These are phyloP conservation scores for Xylaria sp. DNA, from an alignment of 2,329 filamentous ascomycete species.

Conservation along the genomic window DNA sequence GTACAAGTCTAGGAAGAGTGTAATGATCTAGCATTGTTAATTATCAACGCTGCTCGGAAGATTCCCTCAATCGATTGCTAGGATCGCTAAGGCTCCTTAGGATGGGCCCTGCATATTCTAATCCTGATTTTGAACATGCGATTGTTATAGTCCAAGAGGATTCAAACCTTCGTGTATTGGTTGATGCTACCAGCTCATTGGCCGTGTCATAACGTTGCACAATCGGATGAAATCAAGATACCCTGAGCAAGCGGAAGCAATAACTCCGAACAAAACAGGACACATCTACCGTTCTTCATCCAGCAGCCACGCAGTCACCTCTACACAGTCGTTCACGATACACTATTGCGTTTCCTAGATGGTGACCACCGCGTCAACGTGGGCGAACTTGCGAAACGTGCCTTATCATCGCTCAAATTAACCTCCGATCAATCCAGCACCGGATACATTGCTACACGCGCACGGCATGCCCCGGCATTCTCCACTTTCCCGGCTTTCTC, in stretches of 20 bases:
- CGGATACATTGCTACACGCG: not conserved
- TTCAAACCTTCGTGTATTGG: not conserved
- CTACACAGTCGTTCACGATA: not conserved
- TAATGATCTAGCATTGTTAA: slow-evolving; percentile 20
- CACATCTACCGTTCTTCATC: slow-evolving; percentile 11
- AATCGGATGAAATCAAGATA: not conserved
- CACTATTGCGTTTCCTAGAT: not conserved
- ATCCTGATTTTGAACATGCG: not conserved
- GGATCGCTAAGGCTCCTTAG: not conserved
- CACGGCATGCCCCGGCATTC: slow-evolving; percentile 17
- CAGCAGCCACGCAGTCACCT: not conserved
- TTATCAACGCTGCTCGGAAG: not conserved
- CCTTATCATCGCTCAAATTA: not conserved
- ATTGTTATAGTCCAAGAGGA: not conserved
- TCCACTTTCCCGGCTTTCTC: slow-evolving; percentile 12
- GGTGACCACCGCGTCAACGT: slow-evolving; percentile 2
- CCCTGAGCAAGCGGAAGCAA: slow-evolving; percentile 20
- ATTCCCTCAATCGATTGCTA: not conserved
- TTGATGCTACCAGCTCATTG: not conserved
- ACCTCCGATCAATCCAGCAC: not conserved
- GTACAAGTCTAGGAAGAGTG: slow-evolving; percentile 47
- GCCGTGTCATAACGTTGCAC: slow-evolving; percentile 2
- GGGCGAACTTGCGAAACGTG: slow-evolving; percentile 9
- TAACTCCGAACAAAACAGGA: slow-evolving; percentile 24
- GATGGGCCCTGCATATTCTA: not conserved